These are phyloP conservation scores for Fusarium agapanthi DNA, from an alignment of 2,329 filamentous ascomycete genomes.

Conservation along the genomic window DNA sequence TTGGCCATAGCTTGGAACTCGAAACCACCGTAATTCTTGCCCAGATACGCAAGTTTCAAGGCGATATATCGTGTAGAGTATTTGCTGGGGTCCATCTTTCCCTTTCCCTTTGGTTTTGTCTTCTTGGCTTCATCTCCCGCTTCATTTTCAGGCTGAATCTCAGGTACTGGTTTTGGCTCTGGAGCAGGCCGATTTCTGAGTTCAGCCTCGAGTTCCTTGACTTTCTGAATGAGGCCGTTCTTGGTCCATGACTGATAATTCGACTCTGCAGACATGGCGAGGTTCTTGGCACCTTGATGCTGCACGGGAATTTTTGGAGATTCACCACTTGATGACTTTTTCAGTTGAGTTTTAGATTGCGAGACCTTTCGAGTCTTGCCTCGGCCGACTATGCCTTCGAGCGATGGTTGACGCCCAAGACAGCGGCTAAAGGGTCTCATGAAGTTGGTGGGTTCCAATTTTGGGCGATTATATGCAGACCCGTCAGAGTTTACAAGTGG, in stretches of 20 bases:
- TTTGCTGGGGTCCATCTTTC: constrained; percentile 77
- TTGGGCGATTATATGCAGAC: constrained; percentile 37
- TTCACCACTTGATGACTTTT: constrained; percentile 37
- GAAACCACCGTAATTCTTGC: constrained; percentile 90
- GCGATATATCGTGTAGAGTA: constrained; percentile 88
- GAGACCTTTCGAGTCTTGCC: constrained; percentile 10
- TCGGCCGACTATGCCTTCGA: constrained; percentile 29
- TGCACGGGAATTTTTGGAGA: constrained; percentile 10
- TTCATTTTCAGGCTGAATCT: neutral
- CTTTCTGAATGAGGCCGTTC: constrained; percentile 72
- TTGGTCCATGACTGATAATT: constrained; percentile 75
- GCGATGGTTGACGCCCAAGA: constrained; percentile 41
- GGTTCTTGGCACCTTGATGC: constrained; percentile 27
- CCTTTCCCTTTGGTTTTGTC: constrained; percentile 54
- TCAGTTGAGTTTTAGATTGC: neutral
- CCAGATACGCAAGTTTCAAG: constrained; percentile 92
- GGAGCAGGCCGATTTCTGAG: constrained; percentile 58
- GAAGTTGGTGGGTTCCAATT: constrained; percentile 40
- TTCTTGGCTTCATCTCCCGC: constrained; percentile 24
- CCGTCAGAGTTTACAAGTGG: constrained; percentile 31
- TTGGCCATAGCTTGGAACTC: constrained; percentile 82
- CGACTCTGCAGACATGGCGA: constrained; percentile 45
- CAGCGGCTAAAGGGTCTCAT: constrained; percentile 42
- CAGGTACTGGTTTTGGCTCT: neutral
- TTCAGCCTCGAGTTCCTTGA: constrained; percentile 73